Base-by-base conservation (phyloP, 805 yeast genomes). In the Metschnikowia picachoensis region DNA sequence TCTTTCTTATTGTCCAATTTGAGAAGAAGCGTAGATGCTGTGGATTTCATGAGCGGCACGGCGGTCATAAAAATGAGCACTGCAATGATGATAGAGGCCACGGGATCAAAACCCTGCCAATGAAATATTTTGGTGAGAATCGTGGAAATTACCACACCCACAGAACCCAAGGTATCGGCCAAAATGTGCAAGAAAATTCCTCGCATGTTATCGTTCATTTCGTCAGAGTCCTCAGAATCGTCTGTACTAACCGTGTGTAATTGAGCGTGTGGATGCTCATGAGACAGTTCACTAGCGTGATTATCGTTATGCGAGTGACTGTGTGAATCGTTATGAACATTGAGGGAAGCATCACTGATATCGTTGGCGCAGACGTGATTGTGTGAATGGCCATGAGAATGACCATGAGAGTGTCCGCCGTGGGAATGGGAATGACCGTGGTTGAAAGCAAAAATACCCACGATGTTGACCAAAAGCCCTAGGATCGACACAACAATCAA, bases 91-190 rank as follows among this genome's bases (percentile, higher is more conserved):
- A 94, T 73, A 1, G 98, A 91, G 0, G 97, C 95, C 16, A 94
- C 66, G 1, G 99, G 97, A 60, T 94, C 99, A 60, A 92, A 85
- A 1, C 96, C 84, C 44, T 82, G 78, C 80, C 87, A 78, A 14
- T 54, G 49, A 62, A 86, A 83, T 30, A 81, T 58, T 48, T 83
- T 80, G 8, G 92, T 86, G 34, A 94, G 67, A 5, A 89, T 44
- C 0, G 99, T 92, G 0, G 97, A 90, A 1, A 89, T 65, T n/a
- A 94, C 91, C 14, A 95, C 99, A 7, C 98, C 98, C 0, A 91
- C 95, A 0, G 98, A 92, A 0, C 99, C 99, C 35, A 94, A 70
- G 0, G 98, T 91, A 59, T 94, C 99, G 0, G 99, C 99, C 37
- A 94, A 62, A 29, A 94, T 87, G 57, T 94, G 99, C 37, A 94